These are phyloP conservation scores for Penicillium brasilianum DNA, from an alignment of 2,329 filamentous ascomycete genomes.

Conservation along the genomic window DNA sequence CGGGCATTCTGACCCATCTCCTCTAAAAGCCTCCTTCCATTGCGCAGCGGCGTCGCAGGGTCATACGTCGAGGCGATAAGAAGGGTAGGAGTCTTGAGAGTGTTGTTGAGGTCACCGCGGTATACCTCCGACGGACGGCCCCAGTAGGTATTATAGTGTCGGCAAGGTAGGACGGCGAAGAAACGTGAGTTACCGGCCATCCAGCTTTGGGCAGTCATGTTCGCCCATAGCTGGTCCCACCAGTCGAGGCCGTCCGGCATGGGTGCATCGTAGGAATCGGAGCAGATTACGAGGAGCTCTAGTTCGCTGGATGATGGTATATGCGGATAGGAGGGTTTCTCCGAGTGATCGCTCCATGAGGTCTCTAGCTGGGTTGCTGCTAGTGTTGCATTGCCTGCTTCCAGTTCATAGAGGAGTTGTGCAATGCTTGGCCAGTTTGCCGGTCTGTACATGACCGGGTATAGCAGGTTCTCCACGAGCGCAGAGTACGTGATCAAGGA, in stretches of 20 bases:
- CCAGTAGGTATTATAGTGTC: constrained; percentile 22
- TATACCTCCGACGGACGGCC: constrained; percentile 20
- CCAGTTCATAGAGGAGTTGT: constrained; percentile 22
- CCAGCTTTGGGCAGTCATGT: constrained; percentile 22
- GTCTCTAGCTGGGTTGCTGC: constrained; percentile 18
- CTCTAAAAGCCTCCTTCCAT: constrained; percentile 20
- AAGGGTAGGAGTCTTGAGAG: constrained; percentile 16
- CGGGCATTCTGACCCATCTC: constrained; percentile 25
- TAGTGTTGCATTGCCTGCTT: constrained; percentile 20
- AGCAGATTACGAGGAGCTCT: constrained; percentile 19
- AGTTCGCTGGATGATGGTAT: constrained; percentile 12
- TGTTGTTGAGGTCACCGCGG: constrained; percentile 23
- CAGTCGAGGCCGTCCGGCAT: constrained; percentile 19
- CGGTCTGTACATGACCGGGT: constrained; percentile 21
- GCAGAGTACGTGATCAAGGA: constrained; percentile 23
- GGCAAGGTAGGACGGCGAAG: constrained; percentile 20
- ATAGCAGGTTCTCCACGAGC: constrained; percentile 17
- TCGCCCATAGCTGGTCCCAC: constrained; percentile 22
- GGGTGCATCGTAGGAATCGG: constrained; percentile 24
- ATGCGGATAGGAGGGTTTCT: neutral
- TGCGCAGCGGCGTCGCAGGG: constrained; percentile 23
- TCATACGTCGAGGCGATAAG: constrained; percentile 24
- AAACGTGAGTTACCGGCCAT: constrained; percentile 24
- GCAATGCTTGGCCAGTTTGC: constrained; percentile 16
- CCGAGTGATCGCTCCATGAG: constrained; percentile 16